Evolutionary conservation across 106 monocot genomes (phyloP), one percentile per base, ranked within the genome.

Genomic region (Narthecium ossifragum): DNA sequence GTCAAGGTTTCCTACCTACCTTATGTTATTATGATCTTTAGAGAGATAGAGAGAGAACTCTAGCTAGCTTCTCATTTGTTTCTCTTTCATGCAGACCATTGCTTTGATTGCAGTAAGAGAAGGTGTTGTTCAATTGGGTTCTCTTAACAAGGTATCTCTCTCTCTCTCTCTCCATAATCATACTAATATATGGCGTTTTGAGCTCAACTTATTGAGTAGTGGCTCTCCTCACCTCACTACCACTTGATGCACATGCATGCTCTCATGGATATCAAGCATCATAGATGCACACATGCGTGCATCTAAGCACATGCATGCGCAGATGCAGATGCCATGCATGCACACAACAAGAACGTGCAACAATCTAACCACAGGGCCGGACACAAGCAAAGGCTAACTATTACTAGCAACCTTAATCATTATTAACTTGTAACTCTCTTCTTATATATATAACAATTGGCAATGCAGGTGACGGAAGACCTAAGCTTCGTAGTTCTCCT

Each of bases 101-200:
- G 91, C 91, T 28, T 63, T 99, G 46, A 82, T 99, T 68, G 91
- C 91, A 51, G 84, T 99, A 60, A 73, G 85, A 72, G 91, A 99
- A 77, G 98, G 98, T 9, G 98, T 99, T 23, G 76, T 99, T 64
- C 98, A 99, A 60, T 73, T 99, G 11, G 98, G 91, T 71, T 67
- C 98, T 31, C 32, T 72, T 53, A 81, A 82, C 73, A 91, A 88
- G 87, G 98, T 99, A 32, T 46, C 31, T 46, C 46, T 72, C 59
- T 69, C 70, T 46, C 60, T 63, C 61, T 40, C 70, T 57, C 59
- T 78, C 20, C 25, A 29, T 39, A n/a, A 34, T 17, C 26, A n/a
- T 50, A 26, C 53, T 12, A 52, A 0, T n/a, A 7, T 8, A 21
- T 28, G 13, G 27, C 30, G 12, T 53, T 53, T 9, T 53, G 53